Percentiles rank a stretch among this genome's conserved stretches.
Conservation (phyloP, 1,284 basidiomycete species). For the Boletus smithii region DNA sequence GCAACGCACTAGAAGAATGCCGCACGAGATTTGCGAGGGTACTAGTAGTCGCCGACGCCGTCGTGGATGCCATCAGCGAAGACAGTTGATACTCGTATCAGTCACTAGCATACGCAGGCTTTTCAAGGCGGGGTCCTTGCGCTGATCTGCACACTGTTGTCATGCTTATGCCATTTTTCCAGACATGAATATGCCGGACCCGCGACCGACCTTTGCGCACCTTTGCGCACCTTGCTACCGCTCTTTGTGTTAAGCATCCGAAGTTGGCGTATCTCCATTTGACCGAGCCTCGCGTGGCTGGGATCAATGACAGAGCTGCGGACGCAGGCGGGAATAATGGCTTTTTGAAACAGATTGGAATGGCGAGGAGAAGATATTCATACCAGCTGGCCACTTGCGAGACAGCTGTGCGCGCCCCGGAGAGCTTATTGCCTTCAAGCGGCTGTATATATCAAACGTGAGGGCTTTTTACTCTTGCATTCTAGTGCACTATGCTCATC, state of each 20-base stretch:
- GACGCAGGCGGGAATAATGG: conserved; percentile 9
- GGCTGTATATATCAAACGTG: conserved; percentile 29
- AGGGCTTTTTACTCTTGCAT: neutral
- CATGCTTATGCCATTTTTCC: conserved; percentile 7
- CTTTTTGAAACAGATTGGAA: conserved; percentile 36
- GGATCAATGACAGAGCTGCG: conserved; percentile 1
- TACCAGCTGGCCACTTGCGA: conserved; percentile 41
- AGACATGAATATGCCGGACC: conserved; percentile 33
- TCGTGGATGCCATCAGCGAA: conserved; percentile 39
- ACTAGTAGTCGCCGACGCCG: conserved; percentile 46
- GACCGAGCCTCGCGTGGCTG: conserved; percentile 43
- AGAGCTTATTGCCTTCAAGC: conserved; percentile 45
- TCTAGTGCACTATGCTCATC: neutral
- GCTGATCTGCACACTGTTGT: no score
- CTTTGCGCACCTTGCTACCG: conserved; percentile 38
- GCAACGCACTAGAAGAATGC: no score
- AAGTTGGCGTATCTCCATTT: conserved; percentile 59
- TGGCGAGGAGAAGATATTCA: conserved; percentile 35
- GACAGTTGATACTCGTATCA: conserved; percentile 47
- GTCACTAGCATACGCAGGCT: conserved; percentile 42
- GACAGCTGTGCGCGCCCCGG: conserved; percentile 15
- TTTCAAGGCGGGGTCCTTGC: conserved; percentile 32
- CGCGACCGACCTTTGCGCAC: conserved; percentile 44
- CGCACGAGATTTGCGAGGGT: conserved; percentile 45
- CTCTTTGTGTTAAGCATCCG: conserved; percentile 32